Percentiles rank a stretch among this genome's conserved stretches.
phyloP scores from a whole-genome alignment of 106 monocot genomes.

The Dioscorea alata region DNA sequence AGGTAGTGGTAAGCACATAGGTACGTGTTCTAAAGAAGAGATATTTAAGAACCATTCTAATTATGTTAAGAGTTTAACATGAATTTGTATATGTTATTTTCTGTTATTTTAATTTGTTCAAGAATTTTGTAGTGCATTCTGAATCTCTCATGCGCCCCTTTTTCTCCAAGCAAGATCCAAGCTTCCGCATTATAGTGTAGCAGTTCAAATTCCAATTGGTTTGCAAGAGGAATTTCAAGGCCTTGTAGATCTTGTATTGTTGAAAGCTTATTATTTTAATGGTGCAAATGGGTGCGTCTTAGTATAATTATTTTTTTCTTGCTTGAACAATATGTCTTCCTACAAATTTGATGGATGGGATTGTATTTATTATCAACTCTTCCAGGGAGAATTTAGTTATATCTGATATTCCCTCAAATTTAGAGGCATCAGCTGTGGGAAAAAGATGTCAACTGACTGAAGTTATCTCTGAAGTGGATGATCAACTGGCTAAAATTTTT shows the following conservation, averaged over 20 bases:
- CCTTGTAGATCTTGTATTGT: slow-evolving; percentile 87
- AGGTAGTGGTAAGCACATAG: too few relatives aligned
- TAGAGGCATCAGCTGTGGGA: slow-evolving; percentile 55
- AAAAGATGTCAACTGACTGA: slow-evolving; percentile 91
- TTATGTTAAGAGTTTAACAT: too few relatives aligned
- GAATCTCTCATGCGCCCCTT: neutral
- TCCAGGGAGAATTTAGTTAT: slow-evolving; percentile 72
- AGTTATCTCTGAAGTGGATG: slow-evolving; percentile 97
- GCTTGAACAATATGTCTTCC: too few relatives aligned
- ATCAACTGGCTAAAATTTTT: slow-evolving; percentile 89
- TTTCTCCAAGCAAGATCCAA: slow-evolving; percentile 82
- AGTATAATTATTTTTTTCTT: too few relatives aligned
- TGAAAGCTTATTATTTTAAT: slow-evolving; percentile 87
- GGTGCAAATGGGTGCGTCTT: slow-evolving; percentile 70
- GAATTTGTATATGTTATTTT: too few relatives aligned
- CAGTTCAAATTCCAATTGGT: slow-evolving; percentile 94
- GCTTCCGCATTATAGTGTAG: slow-evolving; percentile 93
- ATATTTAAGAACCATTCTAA: too few relatives aligned
- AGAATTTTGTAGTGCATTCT: too few relatives aligned
- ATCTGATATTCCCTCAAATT: slow-evolving; percentile 61
- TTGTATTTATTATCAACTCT: neutral
- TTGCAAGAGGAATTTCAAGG: slow-evolving; percentile 98
- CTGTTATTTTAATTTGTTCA: too few relatives aligned
- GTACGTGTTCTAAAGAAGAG: too few relatives aligned
- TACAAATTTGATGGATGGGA: too few relatives aligned